Percentiles rank a stretch among this genome's conserved stretches.
These are phyloP conservation scores for Senecio squalidus DNA, from an alignment of 140 eudicot species.

Conservation along the genomic window DNA sequence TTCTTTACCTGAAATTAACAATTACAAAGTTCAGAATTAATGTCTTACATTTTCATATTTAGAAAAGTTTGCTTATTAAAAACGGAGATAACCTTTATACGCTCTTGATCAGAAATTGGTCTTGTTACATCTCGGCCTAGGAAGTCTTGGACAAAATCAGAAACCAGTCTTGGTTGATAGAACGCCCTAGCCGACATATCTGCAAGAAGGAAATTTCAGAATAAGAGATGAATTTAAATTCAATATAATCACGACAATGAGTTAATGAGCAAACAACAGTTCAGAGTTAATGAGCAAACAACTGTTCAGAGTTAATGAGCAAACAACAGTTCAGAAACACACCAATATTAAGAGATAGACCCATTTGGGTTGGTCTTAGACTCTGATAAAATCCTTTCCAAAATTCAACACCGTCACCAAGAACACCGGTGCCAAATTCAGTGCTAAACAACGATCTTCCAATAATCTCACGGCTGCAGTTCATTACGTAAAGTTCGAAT, in stretches of 20 bases:
- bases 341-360: constrained; percentile 77
- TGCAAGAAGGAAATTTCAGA: constrained; percentile 13
- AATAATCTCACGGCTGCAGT: constrained; percentile 48
- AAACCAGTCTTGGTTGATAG: constrained; percentile 40
- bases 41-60: too few species aligned
- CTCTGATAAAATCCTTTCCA: constrained; percentile 91
- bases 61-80: too few species aligned
- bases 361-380: constrained; percentile 89
- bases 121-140: constrained; percentile 34
- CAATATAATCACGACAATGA: neutral
- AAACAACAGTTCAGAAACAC: neutral
- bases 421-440: constrained; percentile 32
- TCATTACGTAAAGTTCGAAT: neutral
- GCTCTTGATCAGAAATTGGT: constrained; percentile 56
- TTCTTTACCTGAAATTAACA: constrained; percentile 48
- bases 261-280: neutral
- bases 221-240: neutral
- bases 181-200: constrained; percentile 87
- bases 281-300: neutral
- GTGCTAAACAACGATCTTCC: constrained; percentile 68
- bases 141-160: constrained; percentile 41
- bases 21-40: neutral
- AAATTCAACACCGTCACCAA: constrained; percentile 59
- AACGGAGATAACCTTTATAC: constrained; percentile 78
- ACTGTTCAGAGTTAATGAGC: neutral